A percentile compares a stretch with the other conserved stretches of the same genome.
Conservation (phyloP, 208 protist genomes). For the Strigomonas culicis region DNA sequence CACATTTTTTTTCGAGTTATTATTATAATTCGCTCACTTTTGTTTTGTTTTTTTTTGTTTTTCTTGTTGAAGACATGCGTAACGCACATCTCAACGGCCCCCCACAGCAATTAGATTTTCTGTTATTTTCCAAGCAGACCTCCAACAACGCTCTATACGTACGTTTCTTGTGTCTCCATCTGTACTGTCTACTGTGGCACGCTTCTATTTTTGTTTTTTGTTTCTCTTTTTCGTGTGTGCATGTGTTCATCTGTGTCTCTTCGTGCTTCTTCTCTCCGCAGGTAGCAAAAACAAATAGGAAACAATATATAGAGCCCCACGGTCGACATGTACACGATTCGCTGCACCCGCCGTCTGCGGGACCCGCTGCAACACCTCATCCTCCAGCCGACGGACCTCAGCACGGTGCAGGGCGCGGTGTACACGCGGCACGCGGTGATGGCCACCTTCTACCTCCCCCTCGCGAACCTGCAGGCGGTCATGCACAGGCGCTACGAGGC, state of each 20-base stretch:
- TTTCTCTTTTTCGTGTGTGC: slow-evolving; percentile 1
- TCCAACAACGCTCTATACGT: background rate
- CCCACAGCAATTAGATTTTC: no score
- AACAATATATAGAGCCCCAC: background rate
- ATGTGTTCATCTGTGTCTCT: background rate
- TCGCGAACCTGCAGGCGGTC: slow-evolving; percentile 56
- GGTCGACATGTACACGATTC: slow-evolving; percentile 15
- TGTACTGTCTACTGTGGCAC: background rate
- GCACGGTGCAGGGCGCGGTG: slow-evolving; percentile 63
- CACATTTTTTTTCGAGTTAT: slow-evolving; percentile 9
- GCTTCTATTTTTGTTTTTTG: slow-evolving; percentile 7
- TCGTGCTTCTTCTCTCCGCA: background rate
- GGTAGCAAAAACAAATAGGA: slow-evolving; percentile 10
- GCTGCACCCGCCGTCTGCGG: slow-evolving; percentile 77
- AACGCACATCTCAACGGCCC: background rate
- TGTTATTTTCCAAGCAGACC: background rate
- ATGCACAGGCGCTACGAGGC: slow-evolving; percentile 79
- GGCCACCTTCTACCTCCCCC: slow-evolving; percentile 71
- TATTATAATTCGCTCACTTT: slow-evolving; percentile 9
- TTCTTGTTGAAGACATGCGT: background rate
- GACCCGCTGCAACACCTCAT: slow-evolving; percentile 78
- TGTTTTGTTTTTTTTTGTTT: slow-evolving; percentile 15
- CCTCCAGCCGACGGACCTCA: slow-evolving; percentile 66
- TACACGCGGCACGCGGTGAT: slow-evolving; percentile 66
- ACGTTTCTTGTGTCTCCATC: background rate